Conservation (phyloP, 1,284 basidiomycete genomes). For the Puccinia triticina region DNA sequence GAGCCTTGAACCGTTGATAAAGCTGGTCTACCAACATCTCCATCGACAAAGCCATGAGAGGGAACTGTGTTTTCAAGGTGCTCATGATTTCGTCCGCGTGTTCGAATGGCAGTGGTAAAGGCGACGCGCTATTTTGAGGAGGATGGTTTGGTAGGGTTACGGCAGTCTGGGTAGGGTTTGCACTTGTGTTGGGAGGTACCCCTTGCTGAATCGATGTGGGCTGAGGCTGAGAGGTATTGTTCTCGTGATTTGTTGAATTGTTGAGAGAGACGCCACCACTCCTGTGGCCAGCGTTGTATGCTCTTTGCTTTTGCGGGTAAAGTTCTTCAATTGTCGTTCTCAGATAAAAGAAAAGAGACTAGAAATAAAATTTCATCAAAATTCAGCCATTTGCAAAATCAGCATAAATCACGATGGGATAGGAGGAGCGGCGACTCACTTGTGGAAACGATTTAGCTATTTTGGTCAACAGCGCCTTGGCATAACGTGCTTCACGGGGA, state of each 20-base stretch:
- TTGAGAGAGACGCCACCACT: constrained; percentile 36
- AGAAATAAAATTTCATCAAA: constrained; percentile 26
- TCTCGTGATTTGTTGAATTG: constrained; percentile 52
- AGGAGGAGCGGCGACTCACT: constrained; percentile 63
- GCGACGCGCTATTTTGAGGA: constrained; percentile 36
- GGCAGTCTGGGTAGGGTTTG: constrained; percentile 7
- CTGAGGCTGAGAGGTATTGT: constrained; percentile 51
- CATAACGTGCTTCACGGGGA: constrained; percentile 89
- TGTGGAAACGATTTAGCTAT: constrained; percentile 93
- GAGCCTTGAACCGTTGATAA: constrained; percentile 83
- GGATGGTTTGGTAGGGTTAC: neutral
- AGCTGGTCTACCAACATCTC: constrained; percentile 99
- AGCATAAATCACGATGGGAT: constrained; percentile 39
- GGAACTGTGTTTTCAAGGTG: constrained; percentile 94
- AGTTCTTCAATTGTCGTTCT: constrained; percentile 88
- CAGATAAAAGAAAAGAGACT: constrained; percentile 95
- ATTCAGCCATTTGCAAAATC: neutral
- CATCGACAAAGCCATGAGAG: constrained; percentile 88
- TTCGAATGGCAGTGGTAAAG: constrained; percentile 78
- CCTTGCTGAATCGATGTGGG: constrained; percentile 54
- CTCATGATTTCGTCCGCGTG: constrained; percentile 92
- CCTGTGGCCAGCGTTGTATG: constrained; percentile 42
- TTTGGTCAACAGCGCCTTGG: constrained; percentile 82
- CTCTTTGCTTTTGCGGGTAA: constrained; percentile 52
- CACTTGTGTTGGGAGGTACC: constrained; percentile 56